Base-by-base conservation (phyloP, 192 early-diverging fungal species). In the Entomortierella parvispora region DNA sequence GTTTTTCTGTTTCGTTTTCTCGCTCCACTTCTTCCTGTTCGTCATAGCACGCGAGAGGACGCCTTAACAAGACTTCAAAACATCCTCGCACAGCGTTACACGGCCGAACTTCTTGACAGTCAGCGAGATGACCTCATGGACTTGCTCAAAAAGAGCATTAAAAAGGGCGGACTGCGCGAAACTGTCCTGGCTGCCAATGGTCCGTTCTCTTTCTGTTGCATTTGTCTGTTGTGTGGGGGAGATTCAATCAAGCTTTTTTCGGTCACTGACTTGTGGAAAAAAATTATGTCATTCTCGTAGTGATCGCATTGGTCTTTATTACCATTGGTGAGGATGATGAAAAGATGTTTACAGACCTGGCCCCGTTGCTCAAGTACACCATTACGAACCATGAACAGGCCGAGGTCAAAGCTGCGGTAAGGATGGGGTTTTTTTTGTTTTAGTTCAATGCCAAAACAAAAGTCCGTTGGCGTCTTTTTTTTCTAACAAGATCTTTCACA, bases 31-130 rank as follows among this genome's bases (percentile, higher is more conserved):
- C 43, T 8, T 9, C 17, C 46, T 15, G 26, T 31, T 40, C 22
- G 3, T 53, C 23, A n/a, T 69, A 90, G 88, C 52, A 81, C 81
- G 17, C 70, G 91, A 23, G 89, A 90, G 69, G 82, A 85, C 50
- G 84, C 84, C 0, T 68, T 92, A 44, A 46, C 72, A 3, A 81
- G 69, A 22, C 62, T 88, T 42, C 82, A 82, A 14, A 67, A 67
- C 1, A 61, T 85, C 7, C 71, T 89, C 65, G 68, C 88, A 26
- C 85, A 82, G 33, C 69, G 84, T 11, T 87, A 87, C 64, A 71
- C 85, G 22, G 88, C 86, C 22, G 83, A 87, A 8, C 66, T 68
- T 12, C 76, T 91, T 37, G 82, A 87, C 20, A 63, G 69, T 18
- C 82, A 82, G 45, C 65, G 82, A 7, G 71, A 89, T 52, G 82